Evolutionary conservation across 2,329 filamentous ascomycete species (phyloP).

Genomic region (Aaosphaeria arxii): DNA sequence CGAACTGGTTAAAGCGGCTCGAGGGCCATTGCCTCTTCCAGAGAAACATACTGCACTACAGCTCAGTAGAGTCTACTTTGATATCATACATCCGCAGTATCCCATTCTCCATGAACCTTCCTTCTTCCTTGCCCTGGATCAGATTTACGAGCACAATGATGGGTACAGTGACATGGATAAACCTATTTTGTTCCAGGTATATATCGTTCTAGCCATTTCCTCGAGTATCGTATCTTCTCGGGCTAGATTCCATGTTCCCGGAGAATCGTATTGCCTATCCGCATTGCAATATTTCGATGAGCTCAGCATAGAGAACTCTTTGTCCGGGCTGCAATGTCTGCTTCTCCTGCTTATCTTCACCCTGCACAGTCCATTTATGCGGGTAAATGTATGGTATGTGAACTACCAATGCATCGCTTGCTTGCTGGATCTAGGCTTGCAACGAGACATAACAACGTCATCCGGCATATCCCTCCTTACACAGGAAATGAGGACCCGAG

Average conservation of each 20-base stretch:
- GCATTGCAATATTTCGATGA: slow-evolving; percentile 49
- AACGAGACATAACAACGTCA: slow-evolving; percentile 47
- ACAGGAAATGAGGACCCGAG: slow-evolving; percentile 54
- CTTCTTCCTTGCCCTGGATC: slow-evolving; percentile 36
- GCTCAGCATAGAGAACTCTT: slow-evolving; percentile 48
- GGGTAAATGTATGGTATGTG: slow-evolving; percentile 53
- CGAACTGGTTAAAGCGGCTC: slow-evolving; percentile 6
- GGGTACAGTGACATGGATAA: slow-evolving; percentile 12
- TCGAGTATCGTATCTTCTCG: slow-evolving; percentile 46
- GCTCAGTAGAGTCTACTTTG: slow-evolving; percentile 49
- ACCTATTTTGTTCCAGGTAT: slow-evolving; percentile 45
- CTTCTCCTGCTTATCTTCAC: slow-evolving; percentile 49
- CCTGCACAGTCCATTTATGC: slow-evolving; percentile 49
- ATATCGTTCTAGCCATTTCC: slow-evolving; percentile 54
- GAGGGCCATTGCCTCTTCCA: slow-evolving; percentile 12
- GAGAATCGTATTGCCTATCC: slow-evolving; percentile 49
- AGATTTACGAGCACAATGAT: slow-evolving; percentile 32
- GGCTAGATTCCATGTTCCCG: slow-evolving; percentile 44
- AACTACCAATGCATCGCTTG: slow-evolving; percentile 56
- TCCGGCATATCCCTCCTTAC: slow-evolving; percentile 46
- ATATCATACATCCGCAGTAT: slow-evolving; percentile 48
- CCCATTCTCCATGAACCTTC: slow-evolving; percentile 49
- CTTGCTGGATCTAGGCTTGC: slow-evolving; percentile 51
- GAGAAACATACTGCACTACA: slow-evolving; percentile 37
- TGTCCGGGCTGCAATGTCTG: slow-evolving; percentile 51